Evolutionary conservation across 2,329 filamentous ascomycete genomes (phyloP).

Genomic region (Fusarium oligoseptatum): DNA sequence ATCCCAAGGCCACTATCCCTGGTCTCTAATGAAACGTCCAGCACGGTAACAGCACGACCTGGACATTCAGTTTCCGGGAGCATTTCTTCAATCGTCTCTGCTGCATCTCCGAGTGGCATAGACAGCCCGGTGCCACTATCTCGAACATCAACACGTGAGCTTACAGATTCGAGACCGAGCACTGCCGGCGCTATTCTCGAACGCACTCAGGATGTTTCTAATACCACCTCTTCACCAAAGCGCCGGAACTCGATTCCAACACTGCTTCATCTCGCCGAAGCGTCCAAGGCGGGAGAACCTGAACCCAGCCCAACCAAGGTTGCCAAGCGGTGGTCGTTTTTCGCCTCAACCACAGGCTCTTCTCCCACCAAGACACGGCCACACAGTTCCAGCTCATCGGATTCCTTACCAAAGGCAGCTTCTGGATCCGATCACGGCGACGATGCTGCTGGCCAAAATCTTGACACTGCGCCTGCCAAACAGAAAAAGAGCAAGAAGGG

Average conservation of each 20-base stretch:
- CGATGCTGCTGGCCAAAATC: constrained; percentile 45
- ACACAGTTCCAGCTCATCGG: constrained; percentile 61
- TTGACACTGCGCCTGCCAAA: constrained; percentile 37
- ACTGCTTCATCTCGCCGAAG: constrained; percentile 58
- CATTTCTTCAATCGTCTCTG: constrained; percentile 81
- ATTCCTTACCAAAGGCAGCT: constrained; percentile 50
- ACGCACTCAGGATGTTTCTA: constrained; percentile 49
- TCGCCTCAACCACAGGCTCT: constrained; percentile 61
- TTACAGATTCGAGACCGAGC: constrained; percentile 70
- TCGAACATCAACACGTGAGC: constrained; percentile 57
- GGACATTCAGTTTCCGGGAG: constrained; percentile 83
- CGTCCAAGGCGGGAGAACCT: constrained; percentile 51
- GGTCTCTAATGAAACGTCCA: constrained; percentile 86
- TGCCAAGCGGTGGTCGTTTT: constrained; percentile 73
- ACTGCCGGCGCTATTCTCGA: constrained; percentile 80
- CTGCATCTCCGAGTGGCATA: constrained; percentile 60
- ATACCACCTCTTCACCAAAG: constrained; percentile 54
- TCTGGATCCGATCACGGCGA: constrained; percentile 55
- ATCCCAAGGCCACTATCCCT: constrained; percentile 86
- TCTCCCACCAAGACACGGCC: constrained; percentile 63
- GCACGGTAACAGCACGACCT: constrained; percentile 76
- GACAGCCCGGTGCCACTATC: constrained; percentile 54
- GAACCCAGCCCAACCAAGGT: constrained; percentile 65
- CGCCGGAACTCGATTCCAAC: constrained; percentile 72
- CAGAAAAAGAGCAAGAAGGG: constrained; percentile 52